Evolutionary conservation across 2,329 filamentous ascomycete genomes (phyloP), one percentile per base, ranked within the genome.

Genomic region (Talaromyces sp.): DNA sequence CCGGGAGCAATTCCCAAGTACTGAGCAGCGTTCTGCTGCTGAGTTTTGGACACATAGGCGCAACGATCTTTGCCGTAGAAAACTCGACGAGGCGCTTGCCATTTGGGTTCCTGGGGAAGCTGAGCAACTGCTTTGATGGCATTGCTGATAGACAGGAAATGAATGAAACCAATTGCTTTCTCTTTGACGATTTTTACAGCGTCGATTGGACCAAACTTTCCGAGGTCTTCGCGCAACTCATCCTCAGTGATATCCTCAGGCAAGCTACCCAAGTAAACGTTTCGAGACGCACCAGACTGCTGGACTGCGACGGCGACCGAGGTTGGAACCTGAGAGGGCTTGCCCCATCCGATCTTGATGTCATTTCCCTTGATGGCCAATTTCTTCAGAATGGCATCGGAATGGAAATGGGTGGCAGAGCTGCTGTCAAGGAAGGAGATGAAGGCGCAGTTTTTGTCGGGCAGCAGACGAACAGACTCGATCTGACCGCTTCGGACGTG

Each of bases 371-470:
- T 92, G 80, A 99, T 96, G 69, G 92, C 92, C 73, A 99, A 86
- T 83, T 97, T 99, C 83, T 99, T 99, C 84, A 99, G 85, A 78
- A 99, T 99, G 67, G 94, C 94, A 82, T 99, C 94, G 21, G 94
- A 99, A 81, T 99, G 94, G 80, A 99, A 99, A 75, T 99, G 94
- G 24, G 93, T 97, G 60, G 94, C 94, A 31, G 94, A 97, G 79
- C 92, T 96, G 69, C 92, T 92, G 72, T 99, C 94, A 66, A 99
- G 83, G 81, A 99, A 99, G 8, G 94, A 99, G 74, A 99, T 97
- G 82, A 99, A 99, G 61, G 94, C 94, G 73, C 94, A 99, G 83
- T 97, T 99, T 90, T 97, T 99, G 79, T 99, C 94, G 26, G 93
- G 91, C 59, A 99, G 83, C 65, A 99, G 84, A 68, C 94, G 89